A percentile compares a stretch with the other conserved stretches of the same genome.
Evolutionary conservation across 2,329 filamentous ascomycete species (phyloP).

Genomic region (Aspergillus fumigatus): DNA sequence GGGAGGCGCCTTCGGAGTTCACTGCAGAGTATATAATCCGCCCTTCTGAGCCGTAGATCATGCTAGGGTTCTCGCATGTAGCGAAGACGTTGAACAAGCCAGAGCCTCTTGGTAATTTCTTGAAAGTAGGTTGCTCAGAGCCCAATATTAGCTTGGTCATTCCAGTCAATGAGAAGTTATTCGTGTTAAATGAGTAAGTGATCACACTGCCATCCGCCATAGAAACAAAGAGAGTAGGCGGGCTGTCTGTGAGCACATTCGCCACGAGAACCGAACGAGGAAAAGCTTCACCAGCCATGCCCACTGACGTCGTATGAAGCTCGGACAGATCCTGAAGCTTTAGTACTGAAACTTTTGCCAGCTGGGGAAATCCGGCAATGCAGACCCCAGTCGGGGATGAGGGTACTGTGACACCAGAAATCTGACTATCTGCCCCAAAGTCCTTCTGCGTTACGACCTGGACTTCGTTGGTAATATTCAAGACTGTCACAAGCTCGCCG

Average conservation of each 20-base stretch:
- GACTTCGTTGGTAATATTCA: constrained; percentile 60
- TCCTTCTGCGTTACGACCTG: constrained; percentile 55
- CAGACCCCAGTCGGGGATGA: constrained; percentile 60
- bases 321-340: constrained; percentile 62
- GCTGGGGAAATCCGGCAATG: constrained; percentile 82
- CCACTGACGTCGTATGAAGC: constrained; percentile 60
- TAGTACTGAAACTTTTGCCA: constrained; percentile 72
- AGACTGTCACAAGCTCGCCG: constrained; percentile 65
- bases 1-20: constrained; percentile 78
- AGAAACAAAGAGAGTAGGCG: constrained; percentile 77
- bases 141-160: constrained; percentile 81
- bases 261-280: constrained; percentile 78
- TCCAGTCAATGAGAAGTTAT: constrained; percentile 60
- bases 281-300: constrained; percentile 66
- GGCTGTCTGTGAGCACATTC: constrained; percentile 63
- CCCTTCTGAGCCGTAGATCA: constrained; percentile 87
- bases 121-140: constrained; percentile 76
- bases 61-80: constrained; percentile 86
- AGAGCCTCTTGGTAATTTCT: constrained; percentile 65
- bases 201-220: constrained; percentile 91
- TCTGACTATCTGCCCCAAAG: constrained; percentile 65
- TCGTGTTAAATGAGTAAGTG: constrained; percentile 67
- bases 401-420: constrained; percentile 79
- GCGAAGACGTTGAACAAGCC: constrained; percentile 78
- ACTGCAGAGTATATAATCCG: constrained; percentile 90